These are phyloP conservation scores for Gymnopilus dilepis DNA, from an alignment of 768 basidiomycete genomes.

Conservation along the genomic window DNA sequence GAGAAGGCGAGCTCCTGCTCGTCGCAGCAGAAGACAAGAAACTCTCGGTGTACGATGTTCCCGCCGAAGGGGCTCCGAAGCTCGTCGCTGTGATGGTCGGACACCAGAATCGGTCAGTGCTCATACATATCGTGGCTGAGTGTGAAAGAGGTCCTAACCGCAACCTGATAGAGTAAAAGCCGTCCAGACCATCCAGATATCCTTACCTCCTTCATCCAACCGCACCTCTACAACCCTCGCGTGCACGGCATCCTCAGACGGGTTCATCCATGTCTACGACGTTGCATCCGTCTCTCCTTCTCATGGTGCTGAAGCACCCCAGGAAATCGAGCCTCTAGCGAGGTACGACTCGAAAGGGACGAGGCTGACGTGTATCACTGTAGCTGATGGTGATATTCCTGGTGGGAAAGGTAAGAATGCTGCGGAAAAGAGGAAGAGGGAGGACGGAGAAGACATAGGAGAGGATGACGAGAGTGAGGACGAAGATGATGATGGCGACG, in stretches of 20 bases:
- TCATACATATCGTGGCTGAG: background rate
- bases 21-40: constrained; percentile 92
- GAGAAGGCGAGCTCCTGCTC: constrained; percentile 71
- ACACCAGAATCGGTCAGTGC: constrained; percentile 83
- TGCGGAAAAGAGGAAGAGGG: constrained; percentile 29
- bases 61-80: constrained; percentile 47
- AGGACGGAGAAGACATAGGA: constrained; percentile 32
- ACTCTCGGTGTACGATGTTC: constrained; percentile 75
- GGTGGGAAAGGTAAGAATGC: constrained; percentile 18
- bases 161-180: constrained; percentile 71
- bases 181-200: constrained; percentile 67
- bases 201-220: constrained; percentile 48
- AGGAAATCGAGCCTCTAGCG: constrained; percentile 58
- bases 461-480: constrained; percentile 35
- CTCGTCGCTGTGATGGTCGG: constrained; percentile 79
- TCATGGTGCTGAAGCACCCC: constrained; percentile 19
- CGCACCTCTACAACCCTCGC: constrained; percentile 61
- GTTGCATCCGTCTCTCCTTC: constrained; percentile 40
- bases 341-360: constrained; percentile 87
- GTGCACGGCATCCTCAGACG: constrained; percentile 89
- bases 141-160: constrained; percentile 8
- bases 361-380: constrained; percentile 71
- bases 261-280: constrained; percentile 80
- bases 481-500: constrained; percentile 34
- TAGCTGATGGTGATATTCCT: constrained; percentile 37